Base-by-base conservation (phyloP, 352 stramenopile species). In the Pythium angustatum region DNA sequence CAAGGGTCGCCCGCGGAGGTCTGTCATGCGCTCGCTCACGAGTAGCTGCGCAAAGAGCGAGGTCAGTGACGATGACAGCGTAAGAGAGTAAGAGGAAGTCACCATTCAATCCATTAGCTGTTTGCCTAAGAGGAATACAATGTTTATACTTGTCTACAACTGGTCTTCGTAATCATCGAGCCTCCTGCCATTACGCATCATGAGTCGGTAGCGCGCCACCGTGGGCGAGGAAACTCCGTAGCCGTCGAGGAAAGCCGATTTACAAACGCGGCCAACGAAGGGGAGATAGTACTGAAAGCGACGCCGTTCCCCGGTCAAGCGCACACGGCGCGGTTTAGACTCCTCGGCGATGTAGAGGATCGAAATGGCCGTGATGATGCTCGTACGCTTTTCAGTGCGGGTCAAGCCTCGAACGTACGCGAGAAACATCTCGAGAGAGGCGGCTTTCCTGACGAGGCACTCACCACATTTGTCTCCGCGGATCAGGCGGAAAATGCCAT, bases 181-280 rank as follows among this genome's bases (percentile, higher is more conserved):
- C 17, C 58, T 24, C 1, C 17, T 36, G 2, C 48, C 49, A 12
- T 31, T 12, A n/a, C 36, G 26, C 3, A 66, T 66, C 24, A n/a
- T 38, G 7, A 21, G 36, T 2, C 33, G n/a, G 27, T 66, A 66
- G 21, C 58, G 58, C 3, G 33, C 47, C 19, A 53, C 26, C 5
- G 49, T 45, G 4, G 36, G 27, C 3, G 30, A 14, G 14, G 58
- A 59, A 2, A 66, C 48, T 21, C 19, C 40, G 19, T 49, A 66
- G 34, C 48, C 17, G 17, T 31, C 30, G 45, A 66, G 5, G 28
- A 66, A 66, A 3, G 58, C 41, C 5, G 26, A 24, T 41, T 66
- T 66, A 38, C 59, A 66, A 14, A 66, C 48, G 9, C 50, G 40
- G 0, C 50, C 59, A 10, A 66, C 59, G 15, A 66, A 66, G 1